Percentiles rank a stretch among this genome's conserved stretches.
Evolutionary conservation across 176 grass and related monocot species (phyloP).

Genomic region (Chrysopogon serrulatus): DNA sequence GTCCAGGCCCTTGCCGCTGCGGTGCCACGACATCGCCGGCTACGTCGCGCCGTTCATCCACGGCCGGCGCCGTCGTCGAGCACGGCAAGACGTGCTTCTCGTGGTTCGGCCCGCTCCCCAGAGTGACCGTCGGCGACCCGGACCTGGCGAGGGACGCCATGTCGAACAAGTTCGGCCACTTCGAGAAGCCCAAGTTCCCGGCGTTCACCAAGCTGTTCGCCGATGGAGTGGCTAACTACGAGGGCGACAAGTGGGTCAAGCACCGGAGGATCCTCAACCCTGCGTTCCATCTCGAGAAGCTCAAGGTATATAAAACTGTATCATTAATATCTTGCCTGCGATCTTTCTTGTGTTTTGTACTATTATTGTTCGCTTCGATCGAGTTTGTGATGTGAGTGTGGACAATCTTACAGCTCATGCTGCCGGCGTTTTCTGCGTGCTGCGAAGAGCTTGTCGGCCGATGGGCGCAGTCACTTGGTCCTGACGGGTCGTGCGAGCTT

Average conservation of each 20-base stretch:
- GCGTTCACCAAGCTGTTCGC: constrained; percentile 15
- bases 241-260: constrained; percentile 61
- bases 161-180: constrained; percentile 47
- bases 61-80: background rate
- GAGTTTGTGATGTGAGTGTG: background rate
- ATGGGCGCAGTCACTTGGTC: constrained; percentile 42
- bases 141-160: constrained; percentile 37
- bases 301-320: constrained; percentile 37
- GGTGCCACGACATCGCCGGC: constrained; percentile 38
- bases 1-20: constrained; percentile 31
- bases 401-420: constrained; percentile 40
- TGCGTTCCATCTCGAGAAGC: constrained; percentile 47
- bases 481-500: constrained; percentile 34
- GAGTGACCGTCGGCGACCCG: constrained; percentile 32
- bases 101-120: constrained; percentile 44
- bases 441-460: constrained; percentile 40
- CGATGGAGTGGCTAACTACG: background rate
- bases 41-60: constrained; percentile 25
- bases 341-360: background rate
- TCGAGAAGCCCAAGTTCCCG: constrained; percentile 37
- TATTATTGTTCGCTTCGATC: background rate
- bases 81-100: constrained; percentile 37
- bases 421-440: constrained; percentile 61
- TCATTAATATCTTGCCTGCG: background rate
- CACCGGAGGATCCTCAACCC: constrained; percentile 60